These are phyloP conservation scores for Nigrospora sphaerica DNA, from an alignment of 2,329 filamentous ascomycete genomes.

Conservation along the genomic window DNA sequence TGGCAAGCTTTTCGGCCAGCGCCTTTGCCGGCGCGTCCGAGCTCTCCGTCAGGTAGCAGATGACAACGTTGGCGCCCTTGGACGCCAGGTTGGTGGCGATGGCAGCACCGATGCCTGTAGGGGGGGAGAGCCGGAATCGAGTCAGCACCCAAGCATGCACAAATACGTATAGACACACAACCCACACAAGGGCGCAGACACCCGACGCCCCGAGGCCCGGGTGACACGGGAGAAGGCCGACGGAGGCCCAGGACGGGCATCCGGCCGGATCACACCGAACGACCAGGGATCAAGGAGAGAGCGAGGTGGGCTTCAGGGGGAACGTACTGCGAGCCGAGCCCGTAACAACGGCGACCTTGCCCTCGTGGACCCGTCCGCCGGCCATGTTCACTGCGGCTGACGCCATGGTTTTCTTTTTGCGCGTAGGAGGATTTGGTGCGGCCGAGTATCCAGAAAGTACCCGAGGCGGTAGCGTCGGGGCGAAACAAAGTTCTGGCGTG, in stretches of 20 bases:
- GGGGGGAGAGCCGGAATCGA: background rate
- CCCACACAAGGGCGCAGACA: too few relatives aligned
- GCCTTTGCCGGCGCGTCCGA: constrained; percentile 39
- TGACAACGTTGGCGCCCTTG: constrained; percentile 51
- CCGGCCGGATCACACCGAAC: too few relatives aligned
- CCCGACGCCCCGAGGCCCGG: too few relatives aligned
- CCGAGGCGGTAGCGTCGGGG: too few relatives aligned
- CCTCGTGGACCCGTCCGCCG: constrained; percentile 3
- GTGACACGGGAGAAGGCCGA: too few relatives aligned
- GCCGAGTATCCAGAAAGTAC: too few relatives aligned
- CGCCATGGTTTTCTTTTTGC: background rate
- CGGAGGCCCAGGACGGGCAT: too few relatives aligned
- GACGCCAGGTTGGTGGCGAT: constrained; percentile 49
- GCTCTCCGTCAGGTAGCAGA: constrained; percentile 52
- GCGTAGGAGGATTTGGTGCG: too few relatives aligned
- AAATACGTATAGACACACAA: background rate
- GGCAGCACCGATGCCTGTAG: constrained; percentile 50
- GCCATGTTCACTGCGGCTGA: constrained; percentile 1
- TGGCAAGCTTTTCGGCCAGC: constrained; percentile 40
- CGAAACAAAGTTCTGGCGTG: too few relatives aligned
- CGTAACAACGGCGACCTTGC: constrained; percentile 5
- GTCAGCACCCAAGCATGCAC: background rate
- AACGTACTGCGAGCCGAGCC: constrained; percentile 4
- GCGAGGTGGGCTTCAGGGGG: background rate
- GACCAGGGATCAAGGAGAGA: too few relatives aligned